Percentiles rank a stretch among this genome's conserved stretches.
These are phyloP conservation scores for Biscogniauxia sp. DNA, from an alignment of 2,329 filamentous ascomycete species.

Conservation along the genomic window DNA sequence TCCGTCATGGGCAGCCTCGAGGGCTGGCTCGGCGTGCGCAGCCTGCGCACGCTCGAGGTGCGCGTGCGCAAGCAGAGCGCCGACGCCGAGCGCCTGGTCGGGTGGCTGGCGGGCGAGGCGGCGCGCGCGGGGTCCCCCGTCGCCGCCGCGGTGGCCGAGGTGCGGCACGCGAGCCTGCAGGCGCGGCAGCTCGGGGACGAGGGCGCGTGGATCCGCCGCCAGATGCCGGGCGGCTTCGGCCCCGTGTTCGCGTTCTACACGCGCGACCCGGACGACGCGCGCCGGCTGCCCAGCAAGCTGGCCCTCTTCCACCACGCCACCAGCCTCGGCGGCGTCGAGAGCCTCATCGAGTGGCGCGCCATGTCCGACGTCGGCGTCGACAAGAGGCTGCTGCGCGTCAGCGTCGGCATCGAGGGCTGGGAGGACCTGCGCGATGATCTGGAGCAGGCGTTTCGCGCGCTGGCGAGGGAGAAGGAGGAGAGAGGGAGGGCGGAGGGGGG, in stretches of 20 bases:
- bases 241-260: constrained; percentile 80
- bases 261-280: constrained; percentile 59
- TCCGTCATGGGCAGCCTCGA: constrained; percentile 86
- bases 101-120: constrained; percentile 57
- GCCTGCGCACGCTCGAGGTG: constrained; percentile 80
- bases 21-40: constrained; percentile 86
- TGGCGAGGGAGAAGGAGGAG: constrained; percentile 38
- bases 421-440: constrained; percentile 82
- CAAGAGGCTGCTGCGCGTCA: constrained; percentile 71
- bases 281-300: constrained; percentile 72
- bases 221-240: constrained; percentile 91
- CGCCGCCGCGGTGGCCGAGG: constrained; percentile 52
- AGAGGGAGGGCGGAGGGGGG: constrained; percentile 19
- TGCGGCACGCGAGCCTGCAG: constrained; percentile 82
- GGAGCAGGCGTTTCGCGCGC: constrained; percentile 59
- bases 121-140: constrained; percentile 41
- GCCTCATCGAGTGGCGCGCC: constrained; percentile 91
- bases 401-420: constrained; percentile 81
- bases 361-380: constrained; percentile 81
- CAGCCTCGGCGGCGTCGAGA: constrained; percentile 90
- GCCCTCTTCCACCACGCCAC: constrained; percentile 91
- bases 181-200: constrained; percentile 44
- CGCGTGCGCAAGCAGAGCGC: constrained; percentile 74
- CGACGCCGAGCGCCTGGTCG: constrained; percentile 67
- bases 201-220: constrained; percentile 66